Evolutionary conservation across 805 yeast genomes (phyloP).

Genomic region (Wickerhamomyces tratensis): DNA sequence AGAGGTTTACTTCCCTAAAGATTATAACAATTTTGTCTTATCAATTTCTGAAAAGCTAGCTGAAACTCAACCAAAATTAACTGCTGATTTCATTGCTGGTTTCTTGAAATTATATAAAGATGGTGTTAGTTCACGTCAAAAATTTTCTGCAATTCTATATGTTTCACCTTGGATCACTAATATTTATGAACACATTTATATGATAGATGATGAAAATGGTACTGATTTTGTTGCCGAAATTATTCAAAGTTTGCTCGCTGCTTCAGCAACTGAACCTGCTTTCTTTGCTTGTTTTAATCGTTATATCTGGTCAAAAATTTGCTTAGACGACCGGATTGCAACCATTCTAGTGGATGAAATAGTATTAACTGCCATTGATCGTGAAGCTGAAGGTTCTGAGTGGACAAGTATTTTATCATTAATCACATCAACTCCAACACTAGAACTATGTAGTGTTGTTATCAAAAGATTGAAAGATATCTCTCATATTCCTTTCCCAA

Average conservation of each 20-base stretch:
- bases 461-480: constrained; percentile 46
- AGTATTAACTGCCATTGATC: constrained; percentile 62
- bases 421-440: constrained; percentile 57
- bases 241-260: constrained; percentile 50
- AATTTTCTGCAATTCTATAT: constrained; percentile 27
- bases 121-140: constrained; percentile 22
- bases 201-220: constrained; percentile 47
- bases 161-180: constrained; percentile 71
- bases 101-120: constrained; percentile 42
- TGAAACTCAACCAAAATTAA: constrained; percentile 41
- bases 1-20: constrained; percentile 59
- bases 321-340: constrained; percentile 49
- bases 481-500: constrained; percentile 39
- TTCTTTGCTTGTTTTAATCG: constrained; percentile 46
- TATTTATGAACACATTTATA: constrained; percentile 46
- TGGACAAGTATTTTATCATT: constrained; percentile 57
- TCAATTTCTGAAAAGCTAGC: constrained; percentile 52
- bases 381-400: constrained; percentile 63
- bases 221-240: constrained; percentile 49
- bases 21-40: constrained; percentile 51
- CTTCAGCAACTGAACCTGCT: constrained; percentile 39
- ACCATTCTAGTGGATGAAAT: constrained; percentile 61
- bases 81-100: constrained; percentile 43
- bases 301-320: constrained; percentile 58
- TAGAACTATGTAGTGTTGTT: constrained; percentile 62